Conservation (phyloP, 31 red algal species). For the Bonnemaisonia californica region DNA sequence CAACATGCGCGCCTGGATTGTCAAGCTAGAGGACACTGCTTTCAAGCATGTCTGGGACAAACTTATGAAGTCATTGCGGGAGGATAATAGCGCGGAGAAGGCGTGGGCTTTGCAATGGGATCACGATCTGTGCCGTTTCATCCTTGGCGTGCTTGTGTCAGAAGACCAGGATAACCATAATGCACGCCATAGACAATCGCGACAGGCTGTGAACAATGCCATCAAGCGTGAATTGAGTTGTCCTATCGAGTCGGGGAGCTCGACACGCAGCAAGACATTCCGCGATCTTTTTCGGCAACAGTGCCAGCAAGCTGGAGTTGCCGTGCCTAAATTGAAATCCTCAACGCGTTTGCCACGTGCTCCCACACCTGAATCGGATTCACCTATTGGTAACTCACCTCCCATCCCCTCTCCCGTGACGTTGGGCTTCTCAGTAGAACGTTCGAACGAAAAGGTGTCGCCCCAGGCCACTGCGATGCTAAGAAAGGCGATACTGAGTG, state of each 20-base stretch:
- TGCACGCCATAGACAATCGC: constrained; percentile 16
- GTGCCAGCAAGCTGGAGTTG: constrained; percentile 27
- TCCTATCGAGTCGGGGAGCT: constrained; percentile 38
- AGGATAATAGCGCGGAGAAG: constrained; percentile 9
- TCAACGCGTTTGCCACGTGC: constrained; percentile 14
- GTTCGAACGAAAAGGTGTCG: not conserved
- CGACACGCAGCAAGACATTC: constrained; percentile 47
- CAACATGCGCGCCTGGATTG: constrained; percentile 56
- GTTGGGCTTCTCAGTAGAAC: not conserved
- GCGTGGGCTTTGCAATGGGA: constrained; percentile 32
- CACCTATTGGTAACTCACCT: constrained; percentile 1
- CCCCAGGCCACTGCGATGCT: not conserved
- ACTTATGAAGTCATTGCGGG: constrained; percentile 21
- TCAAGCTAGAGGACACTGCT: constrained; percentile 17
- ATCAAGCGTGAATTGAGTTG: constrained; percentile 50
- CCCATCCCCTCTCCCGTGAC: not conserved
- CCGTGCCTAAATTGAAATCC: constrained; percentile 10
- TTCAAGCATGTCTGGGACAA: constrained; percentile 22
- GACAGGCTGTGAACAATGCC: constrained; percentile 55
- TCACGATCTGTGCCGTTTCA: constrained; percentile 46
- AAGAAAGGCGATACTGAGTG: not conserved
- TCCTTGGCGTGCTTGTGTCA: constrained; percentile 36
- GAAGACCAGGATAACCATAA: constrained; percentile 17
- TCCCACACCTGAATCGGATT: not conserved
- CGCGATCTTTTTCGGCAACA: constrained; percentile 54